These are phyloP conservation scores for Kodamaea arcana DNA, from an alignment of 1,139 yeast species.

Conservation along the genomic window DNA sequence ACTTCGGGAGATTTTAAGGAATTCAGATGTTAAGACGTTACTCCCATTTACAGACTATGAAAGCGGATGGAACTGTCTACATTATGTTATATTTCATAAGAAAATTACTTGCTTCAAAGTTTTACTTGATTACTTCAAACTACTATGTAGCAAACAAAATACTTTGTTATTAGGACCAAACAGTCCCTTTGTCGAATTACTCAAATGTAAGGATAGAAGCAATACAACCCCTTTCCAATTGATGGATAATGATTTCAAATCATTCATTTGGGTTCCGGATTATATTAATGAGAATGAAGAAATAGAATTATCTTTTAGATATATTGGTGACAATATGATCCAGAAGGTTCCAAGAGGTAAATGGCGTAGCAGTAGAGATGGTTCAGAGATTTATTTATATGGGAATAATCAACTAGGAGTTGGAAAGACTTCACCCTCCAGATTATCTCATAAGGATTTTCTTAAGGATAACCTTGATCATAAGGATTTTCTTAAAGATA, in stretches of 20 bases:
- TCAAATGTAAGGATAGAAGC: slow-evolving; percentile 63
- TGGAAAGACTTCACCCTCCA: slow-evolving; percentile 42
- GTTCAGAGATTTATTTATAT: slow-evolving; percentile 56
- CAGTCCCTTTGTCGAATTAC: slow-evolving; percentile 29
- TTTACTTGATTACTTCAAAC: slow-evolving; percentile 35
- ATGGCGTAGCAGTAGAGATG: slow-evolving; percentile 44
- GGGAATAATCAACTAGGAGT: slow-evolving; percentile 70
- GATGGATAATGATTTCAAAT: slow-evolving; percentile 40
- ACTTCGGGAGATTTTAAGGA: slow-evolving; percentile 44
- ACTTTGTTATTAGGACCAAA: slow-evolving; percentile 17
- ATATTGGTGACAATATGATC: slow-evolving; percentile 6
- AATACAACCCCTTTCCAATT: slow-evolving; percentile 63
- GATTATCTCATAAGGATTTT: slow-evolving; percentile 21
- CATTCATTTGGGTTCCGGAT: slow-evolving; percentile 42
- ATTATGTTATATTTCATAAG: slow-evolving; percentile 60
- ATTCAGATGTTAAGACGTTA: slow-evolving; percentile 36
- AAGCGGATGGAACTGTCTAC: slow-evolving; percentile 81
- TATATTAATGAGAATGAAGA: slow-evolving; percentile 33
- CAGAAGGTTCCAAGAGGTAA: slow-evolving; percentile 8
- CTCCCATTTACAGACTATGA: slow-evolving; percentile 58
- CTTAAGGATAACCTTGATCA: slow-evolving; percentile 1
- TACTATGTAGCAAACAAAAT: slow-evolving; percentile 10
- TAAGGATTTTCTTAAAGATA: neutral
- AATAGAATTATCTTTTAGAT: slow-evolving; percentile 23
- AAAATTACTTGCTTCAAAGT: slow-evolving; percentile 53